Conservation (phyloP, 768 basidiomycete genomes). For the Amanita brunnescens region DNA sequence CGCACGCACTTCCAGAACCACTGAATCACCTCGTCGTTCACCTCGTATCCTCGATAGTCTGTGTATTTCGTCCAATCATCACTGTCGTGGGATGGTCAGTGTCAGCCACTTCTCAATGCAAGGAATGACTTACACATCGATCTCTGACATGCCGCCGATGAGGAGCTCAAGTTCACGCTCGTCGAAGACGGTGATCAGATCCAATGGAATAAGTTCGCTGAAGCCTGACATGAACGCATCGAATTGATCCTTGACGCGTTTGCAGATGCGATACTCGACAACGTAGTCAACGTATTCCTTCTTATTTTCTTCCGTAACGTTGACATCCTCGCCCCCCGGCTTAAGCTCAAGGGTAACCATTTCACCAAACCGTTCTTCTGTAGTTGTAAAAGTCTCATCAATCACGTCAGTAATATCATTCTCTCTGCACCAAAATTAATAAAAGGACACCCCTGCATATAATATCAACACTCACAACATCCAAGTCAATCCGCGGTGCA, state of each 20-base stretch:
- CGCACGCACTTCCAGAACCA: conserved; percentile 99
- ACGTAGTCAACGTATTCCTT: conserved; percentile 93
- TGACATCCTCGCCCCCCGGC: conserved; percentile 74
- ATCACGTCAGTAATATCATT: conserved; percentile 98
- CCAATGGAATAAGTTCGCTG: conserved; percentile 97
- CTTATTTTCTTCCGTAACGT: conserved; percentile 97
- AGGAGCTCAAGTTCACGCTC: conserved; percentile 95
- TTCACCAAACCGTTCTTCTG: conserved; percentile 97
- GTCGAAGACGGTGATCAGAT: conserved; percentile 96
- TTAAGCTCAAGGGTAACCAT: conserved; percentile 96
- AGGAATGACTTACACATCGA: conserved; percentile 88
- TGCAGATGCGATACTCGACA: conserved; percentile 95
- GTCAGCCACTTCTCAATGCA: not conserved
- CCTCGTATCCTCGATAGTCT: conserved; percentile 94
- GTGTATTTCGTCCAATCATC: conserved; percentile 99
- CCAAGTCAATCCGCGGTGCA: conserved; percentile 94
- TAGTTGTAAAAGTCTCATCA: conserved; percentile 95
- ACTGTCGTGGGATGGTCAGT: conserved; percentile 25
- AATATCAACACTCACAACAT: conserved; percentile 72
- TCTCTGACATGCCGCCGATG: conserved; percentile 99
- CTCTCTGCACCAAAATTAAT: conserved; percentile 46
- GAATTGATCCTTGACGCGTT: conserved; percentile 97
- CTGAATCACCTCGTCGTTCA: conserved; percentile 93
- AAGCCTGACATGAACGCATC: conserved; percentile 99
- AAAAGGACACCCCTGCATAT: not conserved